Evolutionary conservation across 2,329 filamentous ascomycete species (phyloP), one percentile per base, ranked within the genome.

Genomic region (Cladosporium velox): DNA sequence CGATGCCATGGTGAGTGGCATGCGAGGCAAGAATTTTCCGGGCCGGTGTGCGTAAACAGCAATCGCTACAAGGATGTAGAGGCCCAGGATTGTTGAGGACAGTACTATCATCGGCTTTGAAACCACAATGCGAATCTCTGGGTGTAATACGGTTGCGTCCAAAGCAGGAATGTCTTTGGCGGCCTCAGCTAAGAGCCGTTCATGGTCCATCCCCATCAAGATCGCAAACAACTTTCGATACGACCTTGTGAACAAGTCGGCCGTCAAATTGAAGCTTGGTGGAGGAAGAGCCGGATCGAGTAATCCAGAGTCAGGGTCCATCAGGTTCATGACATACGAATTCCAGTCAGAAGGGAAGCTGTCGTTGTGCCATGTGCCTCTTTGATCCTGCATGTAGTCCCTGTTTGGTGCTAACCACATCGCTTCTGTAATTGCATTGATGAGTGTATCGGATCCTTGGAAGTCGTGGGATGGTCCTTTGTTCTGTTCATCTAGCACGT

Each of bases 1-100:
- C 0, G 83, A 81, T 0, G 79, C 86, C 0, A 87, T 76, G 0
- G 78, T 83, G 0, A 83, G 84, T 0, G 86, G 86, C 72, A 88
- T 75, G 0, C 83, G 76, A 0, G 85, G 81, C 0, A 88, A 75
- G 24, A 83, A 81, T 2, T 77, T 75, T 1, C 76, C 77, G 0
- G 83, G 78, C 0, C 81, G 69, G 0, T 75, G 68, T 0, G 73
- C 14, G 64, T 87, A 88, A 4, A 86, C 77, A 0, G 76, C 0
- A 0, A 80, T n/a, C 0, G 82, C 79, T 0, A 82, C 79, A 0
- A 83, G 8, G 0, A 82, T 69, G 52, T 87, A 83, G 0, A 81
- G 24, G 0, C 57, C 68, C 0, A 88, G 67, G 0, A 88, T 80
- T 0, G 66, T 67, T 6, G 84, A 72, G 0, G 80, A 77, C 0